Conservation (phyloP, 257 asterid species). For the Apocynum venetum region DNA sequence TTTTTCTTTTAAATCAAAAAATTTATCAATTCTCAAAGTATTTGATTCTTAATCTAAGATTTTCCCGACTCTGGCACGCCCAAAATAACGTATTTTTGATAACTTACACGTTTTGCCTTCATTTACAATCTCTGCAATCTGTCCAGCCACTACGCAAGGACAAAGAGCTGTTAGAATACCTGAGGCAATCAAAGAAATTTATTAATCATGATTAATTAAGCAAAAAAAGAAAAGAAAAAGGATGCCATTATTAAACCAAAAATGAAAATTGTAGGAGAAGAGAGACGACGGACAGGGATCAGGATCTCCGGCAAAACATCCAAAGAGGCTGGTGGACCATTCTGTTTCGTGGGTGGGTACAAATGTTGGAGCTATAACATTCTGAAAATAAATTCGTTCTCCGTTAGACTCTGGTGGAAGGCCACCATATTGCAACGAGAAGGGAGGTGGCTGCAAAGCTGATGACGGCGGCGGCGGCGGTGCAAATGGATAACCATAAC, state of each 20-base stretch:
- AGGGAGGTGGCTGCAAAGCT: background rate
- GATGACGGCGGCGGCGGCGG: background rate
- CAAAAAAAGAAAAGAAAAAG: background rate
- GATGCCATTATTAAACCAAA: background rate
- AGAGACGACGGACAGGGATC: slow-evolving; percentile 12
- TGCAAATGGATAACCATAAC: background rate
- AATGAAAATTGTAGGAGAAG: background rate
- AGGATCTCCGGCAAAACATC: slow-evolving; percentile 14
- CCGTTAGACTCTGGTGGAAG: background rate
- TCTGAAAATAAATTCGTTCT: background rate
- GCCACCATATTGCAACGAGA: background rate
- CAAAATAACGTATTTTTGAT: too few species aligned
- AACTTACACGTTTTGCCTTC: slow-evolving; percentile 34
- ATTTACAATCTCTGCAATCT: slow-evolving; percentile 28
- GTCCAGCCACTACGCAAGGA: slow-evolving; percentile 30
- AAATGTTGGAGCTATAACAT: slow-evolving; percentile 9
- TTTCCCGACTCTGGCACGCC: too few species aligned
- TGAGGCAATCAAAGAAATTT: background rate
- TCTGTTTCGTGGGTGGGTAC: slow-evolving; percentile 16
- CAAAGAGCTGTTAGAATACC: slow-evolving; percentile 23
- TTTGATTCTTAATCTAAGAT: too few species aligned
- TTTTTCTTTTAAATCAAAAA: too few species aligned
- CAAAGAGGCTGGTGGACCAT: slow-evolving; percentile 25
- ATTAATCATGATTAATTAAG: background rate
- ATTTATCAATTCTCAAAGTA: too few species aligned